Conservation (phyloP, 805 yeast genomes). For the Yamadazyma olivae region DNA sequence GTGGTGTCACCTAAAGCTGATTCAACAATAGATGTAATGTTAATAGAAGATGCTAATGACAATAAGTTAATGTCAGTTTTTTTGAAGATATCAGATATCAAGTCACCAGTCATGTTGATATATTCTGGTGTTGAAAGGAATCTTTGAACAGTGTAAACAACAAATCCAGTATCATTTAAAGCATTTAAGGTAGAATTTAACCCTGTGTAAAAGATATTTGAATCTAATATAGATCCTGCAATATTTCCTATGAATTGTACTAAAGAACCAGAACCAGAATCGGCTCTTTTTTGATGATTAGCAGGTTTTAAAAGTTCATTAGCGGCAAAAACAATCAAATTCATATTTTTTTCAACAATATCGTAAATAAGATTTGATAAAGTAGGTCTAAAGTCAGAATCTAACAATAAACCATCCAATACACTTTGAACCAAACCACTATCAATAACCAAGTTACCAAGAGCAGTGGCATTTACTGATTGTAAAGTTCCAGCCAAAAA, state of each 20-base stretch:
- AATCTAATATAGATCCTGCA: constrained; percentile 24
- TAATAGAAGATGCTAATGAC: constrained; percentile 13
- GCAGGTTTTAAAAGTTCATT: constrained; percentile 21
- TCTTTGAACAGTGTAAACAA: constrained; percentile 33
- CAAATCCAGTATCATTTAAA: constrained; percentile 40
- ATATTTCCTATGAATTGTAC: constrained; percentile 26
- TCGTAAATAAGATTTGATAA: constrained; percentile 29
- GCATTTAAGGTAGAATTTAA: constrained; percentile 28
- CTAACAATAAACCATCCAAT: constrained; percentile 38
- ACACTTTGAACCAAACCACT: constrained; percentile 35
- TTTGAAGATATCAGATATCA: constrained; percentile 23
- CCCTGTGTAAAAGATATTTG: constrained; percentile 22
- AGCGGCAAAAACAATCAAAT: constrained; percentile 19
- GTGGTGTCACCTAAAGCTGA: constrained; percentile 20
- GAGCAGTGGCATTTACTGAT: constrained; percentile 18
- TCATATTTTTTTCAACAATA: constrained; percentile 29
- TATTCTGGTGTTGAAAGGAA: constrained; percentile 32
- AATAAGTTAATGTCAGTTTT: constrained; percentile 24
- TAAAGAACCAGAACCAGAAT: constrained; percentile 19
- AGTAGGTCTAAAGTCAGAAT: constrained; percentile 27
- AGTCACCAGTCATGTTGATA: constrained; percentile 32
- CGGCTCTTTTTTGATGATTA: constrained; percentile 11
- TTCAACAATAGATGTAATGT: constrained; percentile 24
- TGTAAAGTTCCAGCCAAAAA: constrained; percentile 5
- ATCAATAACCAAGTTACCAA: constrained; percentile 20